Conservation (phyloP, 495 filamentous ascomycete genomes). For the Daldinia grandis region DNA sequence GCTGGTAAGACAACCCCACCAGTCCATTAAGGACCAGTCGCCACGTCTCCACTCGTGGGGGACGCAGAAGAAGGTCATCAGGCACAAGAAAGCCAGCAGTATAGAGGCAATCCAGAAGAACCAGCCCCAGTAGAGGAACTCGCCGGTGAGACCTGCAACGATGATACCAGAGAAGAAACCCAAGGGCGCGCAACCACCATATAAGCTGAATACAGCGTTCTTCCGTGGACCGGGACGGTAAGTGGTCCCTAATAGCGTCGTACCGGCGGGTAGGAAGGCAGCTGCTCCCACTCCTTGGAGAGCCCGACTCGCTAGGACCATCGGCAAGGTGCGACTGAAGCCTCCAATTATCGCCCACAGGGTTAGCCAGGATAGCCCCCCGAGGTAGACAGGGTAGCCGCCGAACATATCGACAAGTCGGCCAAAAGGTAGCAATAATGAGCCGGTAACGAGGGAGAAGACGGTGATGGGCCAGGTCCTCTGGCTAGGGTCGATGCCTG, state of each 20-base stretch:
- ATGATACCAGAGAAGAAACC: conserved; percentile 79
- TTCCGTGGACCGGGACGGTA: conserved; percentile 82
- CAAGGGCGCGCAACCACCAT: conserved; percentile 46
- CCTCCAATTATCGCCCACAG: background rate
- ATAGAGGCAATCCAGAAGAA: conserved; percentile 75
- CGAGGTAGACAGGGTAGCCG: conserved; percentile 69
- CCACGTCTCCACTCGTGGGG: conserved; percentile 64
- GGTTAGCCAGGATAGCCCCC: conserved; percentile 67
- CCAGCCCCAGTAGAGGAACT: conserved; percentile 69
- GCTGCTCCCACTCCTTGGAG: conserved; percentile 76
- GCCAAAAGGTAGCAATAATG: conserved; percentile 74
- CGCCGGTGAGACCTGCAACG: conserved; percentile 69
- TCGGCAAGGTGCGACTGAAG: conserved; percentile 58
- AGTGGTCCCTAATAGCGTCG: conserved; percentile 73
- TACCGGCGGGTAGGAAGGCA: conserved; percentile 71
- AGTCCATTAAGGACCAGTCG: conserved; percentile 18
- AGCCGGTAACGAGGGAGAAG: conserved; percentile 70
- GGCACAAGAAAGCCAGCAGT: conserved; percentile 47
- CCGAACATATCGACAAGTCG: conserved; percentile 75
- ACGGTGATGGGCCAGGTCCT: conserved; percentile 75
- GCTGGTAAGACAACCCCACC: conserved; percentile 52
- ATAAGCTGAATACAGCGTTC: background rate
- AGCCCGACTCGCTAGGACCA: conserved; percentile 73
- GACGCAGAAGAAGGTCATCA: conserved; percentile 62
- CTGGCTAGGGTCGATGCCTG: conserved; percentile 66